These are phyloP conservation scores for Ogataea corticis DNA, from an alignment of 805 yeast genomes.

Conservation along the genomic window DNA sequence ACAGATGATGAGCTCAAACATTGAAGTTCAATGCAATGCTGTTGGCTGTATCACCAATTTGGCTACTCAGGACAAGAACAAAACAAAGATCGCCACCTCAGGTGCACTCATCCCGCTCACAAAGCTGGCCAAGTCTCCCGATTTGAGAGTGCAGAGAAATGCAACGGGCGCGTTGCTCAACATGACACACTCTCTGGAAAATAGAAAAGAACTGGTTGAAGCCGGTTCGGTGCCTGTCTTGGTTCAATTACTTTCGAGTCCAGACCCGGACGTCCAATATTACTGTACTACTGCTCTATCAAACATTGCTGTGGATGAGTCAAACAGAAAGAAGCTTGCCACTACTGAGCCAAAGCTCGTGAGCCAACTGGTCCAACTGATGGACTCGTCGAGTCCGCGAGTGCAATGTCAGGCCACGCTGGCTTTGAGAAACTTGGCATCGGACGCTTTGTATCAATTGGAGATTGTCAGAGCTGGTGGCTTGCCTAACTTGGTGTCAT, in stretches of 20 bases:
- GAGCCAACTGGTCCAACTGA: constrained; percentile 78
- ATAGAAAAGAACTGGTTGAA: constrained; percentile 92
- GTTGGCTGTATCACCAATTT: constrained; percentile 98
- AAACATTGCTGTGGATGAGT: constrained; percentile 95
- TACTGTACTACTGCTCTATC: constrained; percentile 97
- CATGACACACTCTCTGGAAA: constrained; percentile 97
- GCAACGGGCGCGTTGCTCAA: constrained; percentile 97
- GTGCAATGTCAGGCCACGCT: constrained; percentile 98
- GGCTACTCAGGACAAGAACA: constrained; percentile 97
- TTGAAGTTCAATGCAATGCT: constrained; percentile 98
- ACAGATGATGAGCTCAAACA: constrained; percentile 96
- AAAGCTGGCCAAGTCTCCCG: constrained; percentile 89
- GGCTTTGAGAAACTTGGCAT: constrained; percentile 92
- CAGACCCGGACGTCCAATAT: constrained; percentile 96
- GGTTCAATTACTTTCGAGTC: constrained; percentile 78
- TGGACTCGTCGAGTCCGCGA: constrained; percentile 92
- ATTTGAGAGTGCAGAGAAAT: constrained; percentile 94
- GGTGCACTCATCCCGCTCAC: constrained; percentile 96
- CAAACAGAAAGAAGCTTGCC: constrained; percentile 82
- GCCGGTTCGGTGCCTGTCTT: constrained; percentile 98
- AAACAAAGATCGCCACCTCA: constrained; percentile 90
- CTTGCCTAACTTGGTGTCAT: constrained; percentile 85
- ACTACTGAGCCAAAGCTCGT: constrained; percentile 93
- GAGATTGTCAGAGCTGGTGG: constrained; percentile 97
- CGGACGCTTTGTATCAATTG: constrained; percentile 92